phyloP scores from a whole-genome alignment of 495 filamentous ascomycete species.

The Penicillium desertorum region DNA sequence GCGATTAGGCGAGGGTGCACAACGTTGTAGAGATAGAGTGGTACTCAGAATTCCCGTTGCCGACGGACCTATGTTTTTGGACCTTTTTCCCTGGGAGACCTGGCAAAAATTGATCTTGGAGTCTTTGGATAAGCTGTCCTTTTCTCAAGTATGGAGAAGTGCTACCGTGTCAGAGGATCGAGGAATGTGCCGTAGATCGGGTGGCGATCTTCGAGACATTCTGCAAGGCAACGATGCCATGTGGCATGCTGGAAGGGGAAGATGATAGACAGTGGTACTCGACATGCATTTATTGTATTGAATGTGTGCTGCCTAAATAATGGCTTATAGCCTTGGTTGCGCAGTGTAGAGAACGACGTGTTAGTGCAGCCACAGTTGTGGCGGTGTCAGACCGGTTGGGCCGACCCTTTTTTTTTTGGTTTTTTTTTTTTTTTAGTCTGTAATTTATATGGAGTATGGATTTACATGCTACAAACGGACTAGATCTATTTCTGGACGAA shows the following conservation, averaged over 20 bases:
- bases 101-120: constrained; percentile 8
- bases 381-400: neutral
- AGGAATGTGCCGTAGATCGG: constrained; percentile 24
- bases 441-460: neutral
- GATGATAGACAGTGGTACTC: constrained; percentile 12
- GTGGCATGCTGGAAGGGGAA: constrained; percentile 16
- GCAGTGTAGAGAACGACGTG: too few species aligned
- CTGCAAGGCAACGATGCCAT: constrained; percentile 35
- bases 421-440: neutral
- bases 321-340: too few species aligned
- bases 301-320: constrained; percentile 4
- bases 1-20: constrained; percentile 5
- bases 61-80: neutral
- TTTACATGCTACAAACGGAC: neutral
- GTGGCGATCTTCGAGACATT: constrained; percentile 27
- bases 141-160: constrained; percentile 25
- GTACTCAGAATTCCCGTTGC: constrained; percentile 18
- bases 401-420: neutral
- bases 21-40: constrained; percentile 16
- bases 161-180: constrained; percentile 30
- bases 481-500: constrained; percentile 6
- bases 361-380: constrained; percentile 4
- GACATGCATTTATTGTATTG: constrained; percentile 8
- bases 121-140: constrained; percentile 3
- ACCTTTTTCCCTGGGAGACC: neutral